Percentiles rank a stretch among this genome's conserved stretches.
Evolutionary conservation across 768 basidiomycete genomes (phyloP).

Genomic region (Krasilnikovozyma curviuscula): DNA sequence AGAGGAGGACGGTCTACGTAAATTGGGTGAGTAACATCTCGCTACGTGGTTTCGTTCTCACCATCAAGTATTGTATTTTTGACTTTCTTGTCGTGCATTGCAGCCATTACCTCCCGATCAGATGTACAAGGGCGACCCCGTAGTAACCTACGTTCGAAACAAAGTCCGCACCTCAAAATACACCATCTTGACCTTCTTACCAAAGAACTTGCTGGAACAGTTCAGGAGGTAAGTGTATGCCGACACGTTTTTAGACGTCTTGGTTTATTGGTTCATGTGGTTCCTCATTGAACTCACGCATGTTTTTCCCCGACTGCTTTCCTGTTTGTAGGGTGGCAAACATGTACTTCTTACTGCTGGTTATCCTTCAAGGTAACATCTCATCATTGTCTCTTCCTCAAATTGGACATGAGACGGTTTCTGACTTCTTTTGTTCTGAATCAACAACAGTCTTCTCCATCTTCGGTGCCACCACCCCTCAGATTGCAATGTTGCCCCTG

Average conservation of each 20-base stretch:
- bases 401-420: too few species aligned
- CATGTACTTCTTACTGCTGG: slow-evolving; percentile 70
- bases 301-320: background rate
- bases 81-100: background rate
- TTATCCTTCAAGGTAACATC: slow-evolving; percentile 52
- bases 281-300: background rate
- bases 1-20: slow-evolving; percentile 56
- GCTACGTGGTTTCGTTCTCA: background rate
- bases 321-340: slow-evolving; percentile 51
- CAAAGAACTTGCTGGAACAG: slow-evolving; percentile 79
- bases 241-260: background rate
- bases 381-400: background rate
- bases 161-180: slow-evolving; percentile 88
- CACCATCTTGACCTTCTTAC: slow-evolving; percentile 71
- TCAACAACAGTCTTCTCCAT: slow-evolving; percentile 51
- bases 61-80: background rate
- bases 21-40: slow-evolving; percentile 28
- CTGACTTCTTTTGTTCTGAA: background rate
- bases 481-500: slow-evolving; percentile 65
- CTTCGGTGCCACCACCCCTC: slow-evolving; percentile 70
- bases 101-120: slow-evolving; percentile 6
- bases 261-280: slow-evolving; percentile 7
- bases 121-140: slow-evolving; percentile 46
- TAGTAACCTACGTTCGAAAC: slow-evolving; percentile 62
- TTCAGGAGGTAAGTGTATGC: slow-evolving; percentile 49